Evolutionary conservation across 345 rosid species (phyloP).

Genomic region (Eucalyptus coolabah): DNA sequence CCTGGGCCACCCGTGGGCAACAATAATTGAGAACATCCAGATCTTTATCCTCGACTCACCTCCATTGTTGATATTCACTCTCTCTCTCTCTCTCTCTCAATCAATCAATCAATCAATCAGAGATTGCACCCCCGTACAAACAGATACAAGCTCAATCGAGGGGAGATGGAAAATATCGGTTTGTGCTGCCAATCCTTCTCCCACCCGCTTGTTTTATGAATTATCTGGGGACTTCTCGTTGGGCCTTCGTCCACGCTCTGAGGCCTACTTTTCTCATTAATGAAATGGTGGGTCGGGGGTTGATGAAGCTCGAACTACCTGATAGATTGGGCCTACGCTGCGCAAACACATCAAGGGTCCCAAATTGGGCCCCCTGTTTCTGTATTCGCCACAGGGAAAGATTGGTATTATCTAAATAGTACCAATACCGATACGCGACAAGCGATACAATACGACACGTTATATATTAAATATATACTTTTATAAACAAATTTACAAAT

Average conservation of each 20-base stretch:
- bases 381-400: background rate
- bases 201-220: background rate
- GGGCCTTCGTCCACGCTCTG: background rate
- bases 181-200: background rate
- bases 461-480: no score
- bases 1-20: background rate
- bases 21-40: background rate
- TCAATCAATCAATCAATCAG: no score
- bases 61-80: background rate
- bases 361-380: background rate
- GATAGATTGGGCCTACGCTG: background rate
- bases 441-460: fast-evolving
- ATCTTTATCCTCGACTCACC: background rate
- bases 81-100: background rate
- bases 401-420: background rate
- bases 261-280: background rate
- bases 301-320: background rate
- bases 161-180: background rate
- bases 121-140: background rate
- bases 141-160: background rate
- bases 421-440: fast-evolving
- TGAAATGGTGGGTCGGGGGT: background rate
- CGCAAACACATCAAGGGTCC: background rate
- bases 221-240: background rate
- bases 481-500: no score